Evolutionary conservation across 768 basidiomycete genomes (phyloP), one percentile per base, ranked within the genome.

Genomic region (Cystobasidium ongulense): DNA sequence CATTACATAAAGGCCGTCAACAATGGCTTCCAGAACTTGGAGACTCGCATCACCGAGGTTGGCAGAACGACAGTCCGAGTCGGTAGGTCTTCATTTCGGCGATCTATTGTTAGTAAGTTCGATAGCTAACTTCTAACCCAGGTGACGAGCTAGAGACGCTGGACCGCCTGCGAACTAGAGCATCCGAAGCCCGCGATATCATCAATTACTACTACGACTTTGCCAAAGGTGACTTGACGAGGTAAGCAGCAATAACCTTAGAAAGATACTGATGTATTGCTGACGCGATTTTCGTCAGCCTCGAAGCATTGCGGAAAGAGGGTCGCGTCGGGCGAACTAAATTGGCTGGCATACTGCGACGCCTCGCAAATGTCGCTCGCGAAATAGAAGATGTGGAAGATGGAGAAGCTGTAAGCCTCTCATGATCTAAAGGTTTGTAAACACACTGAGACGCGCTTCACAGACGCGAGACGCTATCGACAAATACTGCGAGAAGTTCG

Each of bases 401-500:
- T 54, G 89, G 89, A 23, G 91, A 92, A 39, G 87, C 88, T 84
- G 92, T 92, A 77, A 43, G 82, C 76, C 8, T 15, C 36, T 8
- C 7, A 7, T 8, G 13, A 31, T 43, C n/a, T 23, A 17, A 52
- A 33, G 43, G 15, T 39, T 29, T 17, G 33, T 31, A 11, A 59
- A 13, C 23, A 4, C 21, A 15, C 33, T 29, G 27, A 59, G 3
- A 7, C 23, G 2, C 25, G 15, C 27, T 15, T 31, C 29, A 1
- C 78, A 94, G 89, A 92, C 93, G 1, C 84, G 90, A 75, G 93
- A 96, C 80, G 88, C 85, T 73, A 92, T 99, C 74, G 95, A 98
- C 78, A 90, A 89, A 80, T 98, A 97, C 78, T 96, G 96, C 83
- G 96, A 99, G 83, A 91, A 90, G 81, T 98, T 98, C 76, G 96